Evolutionary conservation across 345 rosid species (phyloP).

Genomic region (Eucalyptus marginata): DNA sequence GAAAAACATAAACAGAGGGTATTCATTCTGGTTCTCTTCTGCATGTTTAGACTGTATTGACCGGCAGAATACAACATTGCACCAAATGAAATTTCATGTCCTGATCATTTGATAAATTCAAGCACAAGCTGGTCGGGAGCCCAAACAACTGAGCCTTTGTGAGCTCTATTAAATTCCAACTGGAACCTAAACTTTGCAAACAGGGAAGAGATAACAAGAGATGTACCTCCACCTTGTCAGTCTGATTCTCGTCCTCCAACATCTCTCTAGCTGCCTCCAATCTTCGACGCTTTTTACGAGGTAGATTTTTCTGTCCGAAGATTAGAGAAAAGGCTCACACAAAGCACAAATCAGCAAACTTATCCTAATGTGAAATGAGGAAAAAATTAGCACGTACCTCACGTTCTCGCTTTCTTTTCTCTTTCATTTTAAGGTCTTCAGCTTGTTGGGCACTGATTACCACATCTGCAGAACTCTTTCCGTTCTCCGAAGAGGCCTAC

Average conservation of each 20-base stretch:
- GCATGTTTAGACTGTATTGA: background rate
- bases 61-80: background rate
- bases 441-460: constrained; percentile 79
- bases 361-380: background rate
- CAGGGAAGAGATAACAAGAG: background rate
- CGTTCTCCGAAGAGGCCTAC: constrained; percentile 48
- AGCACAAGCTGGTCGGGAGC: background rate
- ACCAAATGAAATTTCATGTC: background rate
- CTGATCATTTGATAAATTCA: background rate
- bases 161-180: background rate
- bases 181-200: background rate
- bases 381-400: constrained; percentile 32
- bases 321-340: background rate
- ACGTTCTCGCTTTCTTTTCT: constrained; percentile 79
- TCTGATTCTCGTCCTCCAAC: constrained; percentile 61
- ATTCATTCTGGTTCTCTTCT: background rate
- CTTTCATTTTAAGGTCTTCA: constrained; percentile 86
- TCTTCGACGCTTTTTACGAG: constrained; percentile 78
- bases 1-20: background rate
- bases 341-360: background rate
- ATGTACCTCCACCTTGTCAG: constrained; percentile 32
- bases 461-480: constrained; percentile 35
- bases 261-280: constrained; percentile 95
- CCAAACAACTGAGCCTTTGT: background rate
- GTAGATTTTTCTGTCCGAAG: constrained; percentile 68